Evolutionary conservation across 768 basidiomycete genomes (phyloP).

Genomic region (Mrakia frigida): DNA sequence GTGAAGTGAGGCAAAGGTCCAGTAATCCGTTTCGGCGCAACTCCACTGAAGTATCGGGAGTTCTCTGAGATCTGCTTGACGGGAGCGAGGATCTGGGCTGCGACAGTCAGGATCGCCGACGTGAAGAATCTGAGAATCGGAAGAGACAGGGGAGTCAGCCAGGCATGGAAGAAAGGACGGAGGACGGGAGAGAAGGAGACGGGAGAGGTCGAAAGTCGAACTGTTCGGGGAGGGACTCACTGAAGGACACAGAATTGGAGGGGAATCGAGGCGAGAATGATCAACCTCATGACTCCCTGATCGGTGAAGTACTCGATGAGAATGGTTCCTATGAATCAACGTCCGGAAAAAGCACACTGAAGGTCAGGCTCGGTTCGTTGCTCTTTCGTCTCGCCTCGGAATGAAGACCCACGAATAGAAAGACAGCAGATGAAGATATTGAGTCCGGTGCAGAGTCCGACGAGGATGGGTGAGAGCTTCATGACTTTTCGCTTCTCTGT

Average conservation of each 20-base stretch:
- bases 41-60: slow-evolving; percentile 27
- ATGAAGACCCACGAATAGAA: slow-evolving; percentile 41
- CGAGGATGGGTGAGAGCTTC: slow-evolving; percentile 37
- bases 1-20: slow-evolving; percentile 22
- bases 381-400: background rate
- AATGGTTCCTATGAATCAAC: slow-evolving; percentile 39
- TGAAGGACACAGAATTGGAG: slow-evolving; percentile 58
- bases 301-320: slow-evolving; percentile 67
- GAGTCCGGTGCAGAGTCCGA: slow-evolving; percentile 39
- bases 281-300: slow-evolving; percentile 57
- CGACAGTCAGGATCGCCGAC: slow-evolving; percentile 36
- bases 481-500: slow-evolving; percentile 24
- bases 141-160: background rate
- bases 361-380: background rate
- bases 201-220: slow-evolving; percentile 42
- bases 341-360: background rate
- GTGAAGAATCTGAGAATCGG: slow-evolving; percentile 36
- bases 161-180: background rate
- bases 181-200: background rate
- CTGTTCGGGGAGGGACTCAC: too few relatives aligned
- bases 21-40: background rate
- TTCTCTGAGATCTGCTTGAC: slow-evolving; percentile 42
- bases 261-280: slow-evolving; percentile 59
- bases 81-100: slow-evolving; percentile 43
- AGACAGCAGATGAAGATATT: slow-evolving; percentile 32